A percentile compares a stretch with the other conserved stretches of the same genome.
Evolutionary conservation across 805 yeast genomes (phyloP).

Genomic region (Wickerhamomyces pijperi): DNA sequence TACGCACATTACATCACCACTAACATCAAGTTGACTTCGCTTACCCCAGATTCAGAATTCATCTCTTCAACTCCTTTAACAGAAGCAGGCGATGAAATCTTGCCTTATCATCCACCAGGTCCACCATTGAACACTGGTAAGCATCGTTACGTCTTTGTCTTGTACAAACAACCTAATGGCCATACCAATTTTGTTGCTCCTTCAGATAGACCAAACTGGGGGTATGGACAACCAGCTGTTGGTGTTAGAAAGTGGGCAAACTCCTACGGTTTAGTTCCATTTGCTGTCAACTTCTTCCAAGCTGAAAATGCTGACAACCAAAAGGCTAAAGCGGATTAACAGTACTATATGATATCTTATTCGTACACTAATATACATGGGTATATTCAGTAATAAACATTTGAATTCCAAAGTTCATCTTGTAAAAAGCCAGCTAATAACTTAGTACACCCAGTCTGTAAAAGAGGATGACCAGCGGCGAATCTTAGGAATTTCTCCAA

Average conservation of each 20-base stretch:
- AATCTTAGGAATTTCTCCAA: conserved; percentile 66
- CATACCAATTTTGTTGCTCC: conserved; percentile 23
- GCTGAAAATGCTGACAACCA: conserved; percentile 40
- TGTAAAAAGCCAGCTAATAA: conserved; percentile 70
- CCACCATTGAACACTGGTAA: conserved; percentile 84
- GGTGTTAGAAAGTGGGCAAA: conserved; percentile 71
- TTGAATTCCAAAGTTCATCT: conserved; percentile 67
- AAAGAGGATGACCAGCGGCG: conserved; percentile 87
- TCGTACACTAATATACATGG: too few species aligned
- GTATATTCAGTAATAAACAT: conserved; percentile 1
- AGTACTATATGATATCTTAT: not conserved
- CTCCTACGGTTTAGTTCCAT: conserved; percentile 49
- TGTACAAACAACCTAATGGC: conserved; percentile 50
- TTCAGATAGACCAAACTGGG: conserved; percentile 66
- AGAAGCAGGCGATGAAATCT: conserved; percentile 26
- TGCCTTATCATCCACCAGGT: conserved; percentile 70
- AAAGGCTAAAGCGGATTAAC: not conserved
- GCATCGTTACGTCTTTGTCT: conserved; percentile 75
- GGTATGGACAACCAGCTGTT: conserved; percentile 68
- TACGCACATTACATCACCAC: conserved; percentile 64
- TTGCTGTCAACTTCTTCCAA: conserved; percentile 73
- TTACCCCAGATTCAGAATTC: conserved; percentile 20
- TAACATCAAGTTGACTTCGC: conserved; percentile 32
- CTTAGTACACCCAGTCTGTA: conserved; percentile 77
- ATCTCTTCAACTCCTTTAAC: conserved; percentile 22